phyloP scores from a whole-genome alignment of 73 alveolate genomes.

The Halteria grandinella region DNA sequence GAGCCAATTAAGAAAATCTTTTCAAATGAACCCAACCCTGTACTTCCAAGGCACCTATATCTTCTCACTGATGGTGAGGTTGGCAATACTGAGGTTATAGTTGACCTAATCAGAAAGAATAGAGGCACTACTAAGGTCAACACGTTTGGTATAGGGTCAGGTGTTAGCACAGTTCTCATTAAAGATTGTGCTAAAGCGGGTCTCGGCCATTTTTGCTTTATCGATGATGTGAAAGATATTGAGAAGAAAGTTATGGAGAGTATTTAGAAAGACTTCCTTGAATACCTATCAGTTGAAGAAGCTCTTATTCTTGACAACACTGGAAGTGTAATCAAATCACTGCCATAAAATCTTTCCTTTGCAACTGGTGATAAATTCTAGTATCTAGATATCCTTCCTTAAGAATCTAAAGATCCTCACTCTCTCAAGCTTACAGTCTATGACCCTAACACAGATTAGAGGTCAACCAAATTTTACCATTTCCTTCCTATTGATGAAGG shows the following conservation, averaged over 20 bases:
- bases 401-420: background rate
- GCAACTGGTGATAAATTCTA: background rate
- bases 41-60: slow-evolving; percentile 78
- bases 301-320: background rate
- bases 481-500: background rate
- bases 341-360: no score
- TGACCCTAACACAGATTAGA: background rate
- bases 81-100: slow-evolving; percentile 69
- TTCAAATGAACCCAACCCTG: slow-evolving; percentile 15
- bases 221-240: background rate
- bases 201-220: slow-evolving; percentile 34
- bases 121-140: slow-evolving; percentile 61
- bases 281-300: background rate
- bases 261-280: background rate
- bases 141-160: slow-evolving; percentile 70
- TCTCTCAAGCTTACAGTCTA: background rate
- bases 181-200: slow-evolving; percentile 61
- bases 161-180: slow-evolving; percentile 55
- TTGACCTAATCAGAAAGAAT: slow-evolving; percentile 59
- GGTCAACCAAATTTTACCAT: background rate
- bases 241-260: slow-evolving; percentile 29
- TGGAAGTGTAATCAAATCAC: background rate
- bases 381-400: background rate
- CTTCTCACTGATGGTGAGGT: slow-evolving; percentile 97
- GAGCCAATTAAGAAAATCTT: slow-evolving; percentile 78